Base-by-base conservation (phyloP, 805 yeast genomes). In the Pichia nakasei region DNA sequence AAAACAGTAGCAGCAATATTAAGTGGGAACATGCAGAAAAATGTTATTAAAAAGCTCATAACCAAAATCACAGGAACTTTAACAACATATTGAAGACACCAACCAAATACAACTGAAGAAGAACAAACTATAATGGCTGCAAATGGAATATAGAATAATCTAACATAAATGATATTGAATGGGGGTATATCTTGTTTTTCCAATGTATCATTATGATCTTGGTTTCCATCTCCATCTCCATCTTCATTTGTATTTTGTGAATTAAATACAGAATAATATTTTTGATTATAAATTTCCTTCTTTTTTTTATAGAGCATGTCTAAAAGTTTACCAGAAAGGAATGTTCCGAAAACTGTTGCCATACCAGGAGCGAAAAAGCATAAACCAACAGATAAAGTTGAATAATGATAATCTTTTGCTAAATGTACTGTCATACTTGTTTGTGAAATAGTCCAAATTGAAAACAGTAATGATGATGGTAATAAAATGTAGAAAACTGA, bases 361-460 rank as follows among this genome's bases (percentile, higher is more conserved):
- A 75, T 51, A 15, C 96, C 96, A 19, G 82, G 78, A 3, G 95
- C 83, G 35, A 87, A 66, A 54, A 79, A 87, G 44, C 86, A 76
- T 17, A 78, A 61, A 3, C 95, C 95, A 34, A 85, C 75, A 38
- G 76, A 68, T 37, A 76, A 63, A 1, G 79, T 72, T 1, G 70
- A 50, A 47, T 77, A 73, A 24, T 68, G 61, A 51, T 85, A 85
- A 5, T 64, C 49, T 9, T 59, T 58, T 27, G 74, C 65, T 29
- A 86, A 59, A 13, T 68, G 64, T 0, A 82, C 73, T 0, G 88
- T 70, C 45, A 83, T 59, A 0, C 87, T 72, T 0, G 94, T 81
- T 45, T 83, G 70, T 17, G 76, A 67, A 64, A 81, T 72, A 6
- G 82, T 77, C 87, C 91, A 85, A 2, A 74, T 66, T 1, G 88